A percentile compares a stretch with the other conserved stretches of the same genome.
These are phyloP conservation scores for Aspergillus quadrilineatus DNA, from an alignment of 2,329 filamentous ascomycete species.

Conservation along the genomic window DNA sequence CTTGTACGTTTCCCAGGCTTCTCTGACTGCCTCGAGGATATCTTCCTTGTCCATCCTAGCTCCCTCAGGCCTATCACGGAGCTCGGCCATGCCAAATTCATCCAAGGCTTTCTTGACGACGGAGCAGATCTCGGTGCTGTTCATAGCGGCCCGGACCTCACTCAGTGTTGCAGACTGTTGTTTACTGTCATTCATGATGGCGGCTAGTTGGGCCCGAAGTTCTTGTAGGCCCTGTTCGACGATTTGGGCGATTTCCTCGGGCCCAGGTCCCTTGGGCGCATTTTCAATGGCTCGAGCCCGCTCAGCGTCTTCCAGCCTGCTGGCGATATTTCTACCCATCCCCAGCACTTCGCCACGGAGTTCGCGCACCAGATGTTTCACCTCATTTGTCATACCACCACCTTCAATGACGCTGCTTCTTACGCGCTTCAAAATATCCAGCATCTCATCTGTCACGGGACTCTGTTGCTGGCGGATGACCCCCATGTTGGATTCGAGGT, in stretches of 20 bases:
- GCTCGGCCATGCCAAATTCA: conserved; percentile 59
- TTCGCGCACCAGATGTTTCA: conserved; percentile 86
- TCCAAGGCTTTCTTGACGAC: conserved; percentile 73
- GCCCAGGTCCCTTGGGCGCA: conserved; percentile 52
- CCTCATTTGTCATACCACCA: conserved; percentile 84
- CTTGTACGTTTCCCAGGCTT: conserved; percentile 92
- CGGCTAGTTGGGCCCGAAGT: conserved; percentile 80
- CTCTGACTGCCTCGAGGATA: conserved; percentile 79
- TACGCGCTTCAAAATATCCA: conserved; percentile 79
- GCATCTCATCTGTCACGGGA: conserved; percentile 69
- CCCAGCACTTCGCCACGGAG: conserved; percentile 88
- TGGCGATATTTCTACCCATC: conserved; percentile 88
- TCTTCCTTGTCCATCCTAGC: conserved; percentile 71
- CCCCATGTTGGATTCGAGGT: conserved; percentile 25
- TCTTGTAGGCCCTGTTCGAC: conserved; percentile 78
- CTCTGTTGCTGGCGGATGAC: conserved; percentile 45
- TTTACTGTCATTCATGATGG: conserved; percentile 72
- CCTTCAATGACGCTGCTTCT: conserved; percentile 89
- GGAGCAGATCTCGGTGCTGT: conserved; percentile 82
- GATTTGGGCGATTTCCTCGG: conserved; percentile 72
- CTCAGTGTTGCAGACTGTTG: conserved; percentile 65
- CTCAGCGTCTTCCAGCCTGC: conserved; percentile 67
- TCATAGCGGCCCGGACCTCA: conserved; percentile 63
- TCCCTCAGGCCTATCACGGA: conserved; percentile 52
- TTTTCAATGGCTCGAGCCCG: conserved; percentile 46